phyloP scores from a whole-genome alignment of 768 basidiomycete genomes.

The Inosperma sp. region DNA sequence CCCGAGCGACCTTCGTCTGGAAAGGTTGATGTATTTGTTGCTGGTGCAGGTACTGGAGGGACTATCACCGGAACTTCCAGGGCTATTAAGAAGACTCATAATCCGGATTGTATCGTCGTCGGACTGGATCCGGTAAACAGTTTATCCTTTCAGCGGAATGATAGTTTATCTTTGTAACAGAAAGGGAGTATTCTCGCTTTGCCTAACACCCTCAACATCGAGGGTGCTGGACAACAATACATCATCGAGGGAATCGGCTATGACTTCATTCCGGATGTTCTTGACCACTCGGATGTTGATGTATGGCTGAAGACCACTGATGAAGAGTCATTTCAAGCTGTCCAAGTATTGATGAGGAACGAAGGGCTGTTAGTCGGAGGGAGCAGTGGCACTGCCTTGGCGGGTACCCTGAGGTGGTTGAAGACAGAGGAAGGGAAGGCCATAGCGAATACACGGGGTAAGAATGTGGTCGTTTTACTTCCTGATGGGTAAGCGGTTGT shows the following conservation, averaged over 20 bases:
- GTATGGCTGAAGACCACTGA: slow-evolving; percentile 86
- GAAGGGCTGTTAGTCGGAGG: slow-evolving; percentile 94
- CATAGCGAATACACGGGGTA: slow-evolving; percentile 61
- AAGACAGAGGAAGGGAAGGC: slow-evolving; percentile 60
- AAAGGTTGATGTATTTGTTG: slow-evolving; percentile 78
- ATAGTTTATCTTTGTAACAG: slow-evolving; percentile 32
- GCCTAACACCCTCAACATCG: slow-evolving; percentile 59
- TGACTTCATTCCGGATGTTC: slow-evolving; percentile 86
- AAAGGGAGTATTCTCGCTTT: slow-evolving; percentile 83
- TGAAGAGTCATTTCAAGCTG: slow-evolving; percentile 71
- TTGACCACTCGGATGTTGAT: slow-evolving; percentile 67
- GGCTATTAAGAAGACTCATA: slow-evolving; percentile 75
- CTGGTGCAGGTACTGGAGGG: slow-evolving; percentile 91
- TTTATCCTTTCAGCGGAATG: background rate
- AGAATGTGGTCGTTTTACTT: slow-evolving; percentile 85
- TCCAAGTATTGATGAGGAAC: slow-evolving; percentile 68
- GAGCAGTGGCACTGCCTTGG: slow-evolving; percentile 82
- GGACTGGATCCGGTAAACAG: slow-evolving; percentile 81
- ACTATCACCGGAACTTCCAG: slow-evolving; percentile 86
- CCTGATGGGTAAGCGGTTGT: slow-evolving; percentile 73
- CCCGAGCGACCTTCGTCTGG: slow-evolving; percentile 54
- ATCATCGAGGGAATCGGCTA: slow-evolving; percentile 96
- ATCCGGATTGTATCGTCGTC: slow-evolving; percentile 68
- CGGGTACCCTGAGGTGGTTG: slow-evolving; percentile 75
- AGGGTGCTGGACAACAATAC: slow-evolving; percentile 52